Base-by-base conservation (phyloP, 352 stramenopile species). In the Saprolegnia parasitica region DNA sequence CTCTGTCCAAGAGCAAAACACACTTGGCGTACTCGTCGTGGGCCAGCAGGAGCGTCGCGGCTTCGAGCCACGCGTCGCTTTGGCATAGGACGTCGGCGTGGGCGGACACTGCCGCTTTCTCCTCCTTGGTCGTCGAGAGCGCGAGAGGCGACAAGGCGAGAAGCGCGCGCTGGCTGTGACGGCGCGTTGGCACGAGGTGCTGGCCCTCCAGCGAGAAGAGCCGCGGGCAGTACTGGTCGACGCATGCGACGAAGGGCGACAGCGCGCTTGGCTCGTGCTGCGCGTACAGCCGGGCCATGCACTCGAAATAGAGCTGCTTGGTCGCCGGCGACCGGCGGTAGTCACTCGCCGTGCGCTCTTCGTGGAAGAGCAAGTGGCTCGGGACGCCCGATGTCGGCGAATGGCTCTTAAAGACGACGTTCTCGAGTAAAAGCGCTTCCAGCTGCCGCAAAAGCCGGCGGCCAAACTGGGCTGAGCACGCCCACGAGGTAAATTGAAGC, bases 281-380 rank as follows among this genome's bases (percentile, higher is more conserved):
- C n/a, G 90, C 64, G 70, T 92, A 93, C 65, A 95, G 73, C 1
- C 87, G 82, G 37, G 76, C 79, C 80, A 93, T 88, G 3, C 79
- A 89, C 72, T 95, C 87, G 57, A 95, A 77, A 68, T 95, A 95
- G 81, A 94, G 88, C 76, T 94, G 84, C 73, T 92, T 92, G 45
- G 84, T 90, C 57, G 90, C 91, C 1, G 83, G 90, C 18, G 49
- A 24, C 37, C 58, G 58, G 42, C 81, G 82, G 71, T 88, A 94
- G 67, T 94, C 86, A 1, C 74, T 75, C 21, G 92, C 73, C 29
- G 78, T 61, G 39, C 87, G 82, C 71, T 95, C 87, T 64, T 82
- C 85, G 66, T 95, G 87, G 68, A 95, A 95, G n/a, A 95, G 68
- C 45, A 89, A 73, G 58, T 90, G 81, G 50, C 79, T 90, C 4